Evolutionary conservation across 257 asterid genomes (phyloP).

Genomic region (Catharanthus roseus): DNA sequence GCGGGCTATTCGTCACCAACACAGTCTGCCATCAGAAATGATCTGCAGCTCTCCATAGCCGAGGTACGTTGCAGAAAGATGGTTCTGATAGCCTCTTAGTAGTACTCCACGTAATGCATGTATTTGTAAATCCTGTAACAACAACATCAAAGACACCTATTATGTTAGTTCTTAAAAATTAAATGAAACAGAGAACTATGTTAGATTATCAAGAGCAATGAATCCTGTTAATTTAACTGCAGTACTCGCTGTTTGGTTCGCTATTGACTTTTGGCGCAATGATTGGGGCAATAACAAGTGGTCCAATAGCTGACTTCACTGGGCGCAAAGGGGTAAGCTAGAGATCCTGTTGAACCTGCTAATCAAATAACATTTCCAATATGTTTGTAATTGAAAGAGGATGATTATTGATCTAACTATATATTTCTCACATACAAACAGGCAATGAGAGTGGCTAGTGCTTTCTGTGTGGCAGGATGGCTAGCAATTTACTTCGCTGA

Average conservation of each 20-base stretch:
- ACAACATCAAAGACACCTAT: neutral
- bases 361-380: neutral
- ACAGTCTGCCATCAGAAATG: constrained; percentile 68
- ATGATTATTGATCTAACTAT: constrained; percentile 4
- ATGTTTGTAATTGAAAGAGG: neutral
- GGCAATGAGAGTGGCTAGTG: constrained; percentile 89
- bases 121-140: neutral
- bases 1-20: constrained; percentile 96
- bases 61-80: constrained; percentile 46
- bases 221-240: constrained; percentile 14
- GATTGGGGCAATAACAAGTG: constrained; percentile 93
- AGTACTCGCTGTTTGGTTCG: constrained; percentile 95
- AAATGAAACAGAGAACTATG: neutral
- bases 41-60: constrained; percentile 64
- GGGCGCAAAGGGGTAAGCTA: constrained; percentile 90
- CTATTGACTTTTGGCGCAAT: constrained; percentile 88
- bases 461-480: constrained; percentile 78
- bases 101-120: neutral
- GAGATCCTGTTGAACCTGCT: constrained; percentile 1
- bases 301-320: constrained; percentile 68
- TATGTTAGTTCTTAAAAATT: no score
- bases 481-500: constrained; percentile 76
- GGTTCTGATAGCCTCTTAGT: neutral
- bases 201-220: neutral
- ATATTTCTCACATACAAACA: constrained; percentile 29